Base-by-base conservation (phyloP, 2,329 filamentous ascomycete species). In the Ramularia endophylla region DNA sequence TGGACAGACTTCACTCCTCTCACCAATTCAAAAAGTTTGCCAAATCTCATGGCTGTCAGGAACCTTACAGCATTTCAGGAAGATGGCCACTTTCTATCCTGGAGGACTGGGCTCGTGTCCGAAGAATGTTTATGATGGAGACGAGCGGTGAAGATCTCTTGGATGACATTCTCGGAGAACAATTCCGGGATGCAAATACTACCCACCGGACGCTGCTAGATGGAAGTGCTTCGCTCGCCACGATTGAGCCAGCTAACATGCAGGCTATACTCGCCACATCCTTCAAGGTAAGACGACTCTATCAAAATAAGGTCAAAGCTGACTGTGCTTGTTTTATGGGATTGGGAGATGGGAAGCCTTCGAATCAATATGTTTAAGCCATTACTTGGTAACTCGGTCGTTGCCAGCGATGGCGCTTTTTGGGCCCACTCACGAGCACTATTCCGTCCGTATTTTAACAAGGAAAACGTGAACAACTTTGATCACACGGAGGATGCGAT, bases 261-360 rank as follows among this genome's bases (percentile, higher is more conserved):
- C 74, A 78, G 48, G 68, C 75, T 16, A 56, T 67, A 2, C 65
- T 80, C 1, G 70, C 74, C 1, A 67, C 67, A 0, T 68, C 71
- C 13, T 78, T 76, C 45, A 56, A 65, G 33, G 44, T 43, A 67
- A 61, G 54, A n/a, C n/a, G n/a, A n/a, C n/a, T n/a, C n/a, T 58
- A 51, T 16, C n/a, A n/a, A n/a, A n/a, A n/a, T n/a, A n/a, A n/a
- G 27, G 17, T 38, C 17, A 6, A 11, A 48, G n/a, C n/a, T n/a
- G n/a, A n/a, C n/a, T n/a, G n/a, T n/a, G n/a, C n/a, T n/a, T n/a
- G n/a, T n/a, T n/a, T n/a, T n/a, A n/a, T n/a, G n/a, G 2, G 72
- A 78, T 41, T 80, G 71, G 39, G 51, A 51, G 25, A 53, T 53
- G 16, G 56, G 57, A 5, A 16, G 46, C 8, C 29, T 25, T 32